Evolutionary conservation across 306 rosid species (phyloP).

Genomic region (Cercis canadensis): DNA sequence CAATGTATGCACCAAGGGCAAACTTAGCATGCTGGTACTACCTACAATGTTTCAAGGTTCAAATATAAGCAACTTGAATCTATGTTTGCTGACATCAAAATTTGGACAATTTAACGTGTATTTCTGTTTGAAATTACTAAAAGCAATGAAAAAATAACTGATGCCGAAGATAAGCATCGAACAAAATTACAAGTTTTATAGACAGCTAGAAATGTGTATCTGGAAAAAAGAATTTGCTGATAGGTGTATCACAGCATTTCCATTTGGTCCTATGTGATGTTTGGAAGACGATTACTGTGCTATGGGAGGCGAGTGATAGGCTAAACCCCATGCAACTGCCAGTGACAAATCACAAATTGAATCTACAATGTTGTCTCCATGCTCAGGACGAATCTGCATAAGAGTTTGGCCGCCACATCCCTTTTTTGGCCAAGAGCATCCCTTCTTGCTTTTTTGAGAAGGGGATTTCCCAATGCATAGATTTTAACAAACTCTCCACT

Average conservation of each 20-base stretch:
- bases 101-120: background rate
- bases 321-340: slow-evolving; percentile 19
- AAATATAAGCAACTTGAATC: background rate
- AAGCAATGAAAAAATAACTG: slow-evolving; percentile 9
- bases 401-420: slow-evolving; percentile 72
- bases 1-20: background rate
- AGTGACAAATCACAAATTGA: slow-evolving; percentile 31
- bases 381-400: slow-evolving; percentile 54
- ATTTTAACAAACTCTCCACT: slow-evolving; percentile 74
- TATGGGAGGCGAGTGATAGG: slow-evolving; percentile 24
- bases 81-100: background rate
- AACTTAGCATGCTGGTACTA: background rate
- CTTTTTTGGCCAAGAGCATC: slow-evolving; percentile 80
- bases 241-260: slow-evolving; percentile 20
- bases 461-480: slow-evolving; percentile 87
- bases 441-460: slow-evolving; percentile 71
- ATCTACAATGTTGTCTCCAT: slow-evolving; percentile 18
- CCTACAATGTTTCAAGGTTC: background rate
- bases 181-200: slow-evolving; percentile 24
- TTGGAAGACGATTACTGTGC: slow-evolving; percentile 17
- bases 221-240: background rate
- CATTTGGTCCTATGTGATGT: background rate
- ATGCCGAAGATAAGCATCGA: slow-evolving; percentile 2
- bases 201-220: slow-evolving; percentile 36
- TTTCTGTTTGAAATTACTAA: slow-evolving; percentile 11